These are phyloP conservation scores for Thecaphora thlaspeos DNA, from an alignment of 1,284 basidiomycete genomes.

Conservation along the genomic window DNA sequence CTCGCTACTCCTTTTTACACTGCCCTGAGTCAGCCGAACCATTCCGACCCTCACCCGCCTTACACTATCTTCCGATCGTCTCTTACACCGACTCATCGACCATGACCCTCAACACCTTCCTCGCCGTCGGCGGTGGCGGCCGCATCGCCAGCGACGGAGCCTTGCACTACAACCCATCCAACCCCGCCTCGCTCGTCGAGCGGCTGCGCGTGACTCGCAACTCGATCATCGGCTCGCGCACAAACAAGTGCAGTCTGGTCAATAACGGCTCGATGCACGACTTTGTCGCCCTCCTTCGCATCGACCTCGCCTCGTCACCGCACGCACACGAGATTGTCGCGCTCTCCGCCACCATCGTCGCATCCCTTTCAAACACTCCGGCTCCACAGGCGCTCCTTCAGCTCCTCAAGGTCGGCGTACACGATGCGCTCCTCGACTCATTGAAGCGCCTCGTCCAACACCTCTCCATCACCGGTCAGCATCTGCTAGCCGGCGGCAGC, in stretches of 20 bases:
- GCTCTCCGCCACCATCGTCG: conserved; percentile 31
- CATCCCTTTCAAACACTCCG: conserved; percentile 34
- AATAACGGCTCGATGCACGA: conserved; percentile 27
- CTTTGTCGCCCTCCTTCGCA: conserved; percentile 24
- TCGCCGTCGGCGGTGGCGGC: too few species aligned
- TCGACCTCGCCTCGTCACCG: conserved; percentile 14
- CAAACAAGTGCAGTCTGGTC: conserved; percentile 33
- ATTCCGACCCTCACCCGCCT: too few species aligned
- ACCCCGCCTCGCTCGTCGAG: too few species aligned
- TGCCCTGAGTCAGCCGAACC: too few species aligned
- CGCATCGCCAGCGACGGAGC: too few species aligned
- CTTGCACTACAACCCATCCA: too few species aligned
- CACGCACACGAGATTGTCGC: conserved; percentile 25
- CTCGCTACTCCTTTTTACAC: too few species aligned
- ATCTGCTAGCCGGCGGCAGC: conserved; percentile 3
- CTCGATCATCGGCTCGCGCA: conserved; percentile 36
- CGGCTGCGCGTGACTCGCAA: conserved; percentile 20
- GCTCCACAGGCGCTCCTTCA: conserved; percentile 26
- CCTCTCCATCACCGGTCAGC: background rate
- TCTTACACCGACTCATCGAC: too few species aligned
- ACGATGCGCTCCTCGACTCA: conserved; percentile 29
- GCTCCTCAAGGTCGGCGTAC: conserved; percentile 24
- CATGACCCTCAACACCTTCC: too few species aligned
- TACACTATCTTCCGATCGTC: too few species aligned
- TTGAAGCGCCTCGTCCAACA: conserved; percentile 16